phyloP scores from a whole-genome alignment of 1,284 basidiomycete species.

The Omphalotus olearius region DNA sequence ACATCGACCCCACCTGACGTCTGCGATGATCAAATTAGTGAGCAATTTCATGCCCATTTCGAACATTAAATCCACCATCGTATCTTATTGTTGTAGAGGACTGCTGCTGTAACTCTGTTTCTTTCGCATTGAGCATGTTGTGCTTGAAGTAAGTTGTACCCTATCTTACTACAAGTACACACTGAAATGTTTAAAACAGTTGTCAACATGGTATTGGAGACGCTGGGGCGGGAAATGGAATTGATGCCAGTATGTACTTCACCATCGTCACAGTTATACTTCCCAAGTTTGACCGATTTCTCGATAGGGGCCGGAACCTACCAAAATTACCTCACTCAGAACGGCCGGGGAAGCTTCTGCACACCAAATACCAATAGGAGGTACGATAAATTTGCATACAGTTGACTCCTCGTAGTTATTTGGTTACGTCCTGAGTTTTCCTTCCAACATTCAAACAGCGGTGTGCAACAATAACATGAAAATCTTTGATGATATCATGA shows the following conservation, averaged over 20 bases:
- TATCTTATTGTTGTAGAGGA: slow-evolving; percentile 5
- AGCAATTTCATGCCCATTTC: not conserved
- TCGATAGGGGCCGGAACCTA: slow-evolving; percentile 2
- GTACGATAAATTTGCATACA: not conserved
- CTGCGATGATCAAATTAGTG: slow-evolving; percentile 19
- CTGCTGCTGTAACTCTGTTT: slow-evolving; percentile 21
- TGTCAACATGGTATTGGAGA: slow-evolving; percentile 14
- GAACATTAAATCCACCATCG: not conserved
- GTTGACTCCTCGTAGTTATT: not conserved
- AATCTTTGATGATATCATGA: slow-evolving; percentile 15
- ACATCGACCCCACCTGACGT: slow-evolving; percentile 10
- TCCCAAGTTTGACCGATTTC: not conserved
- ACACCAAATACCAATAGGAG: slow-evolving; percentile 4
- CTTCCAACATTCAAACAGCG: slow-evolving; percentile 12
- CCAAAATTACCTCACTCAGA: not conserved
- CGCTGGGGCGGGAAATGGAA: slow-evolving; percentile 3
- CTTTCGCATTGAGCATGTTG: slow-evolving; percentile 21
- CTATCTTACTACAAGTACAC: not conserved
- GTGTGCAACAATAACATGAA: slow-evolving; percentile 15
- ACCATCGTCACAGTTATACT: not conserved
- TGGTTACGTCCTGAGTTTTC: not conserved
- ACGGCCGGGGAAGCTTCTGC: not conserved
- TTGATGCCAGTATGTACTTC: slow-evolving; percentile 10
- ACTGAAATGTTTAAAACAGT: not conserved
- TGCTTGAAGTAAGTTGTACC: slow-evolving; percentile 17